A percentile compares a stretch with the other conserved stretches of the same genome.
Conservation (phyloP, 148 eudicot species). For the Pharnaceum exiguum region DNA sequence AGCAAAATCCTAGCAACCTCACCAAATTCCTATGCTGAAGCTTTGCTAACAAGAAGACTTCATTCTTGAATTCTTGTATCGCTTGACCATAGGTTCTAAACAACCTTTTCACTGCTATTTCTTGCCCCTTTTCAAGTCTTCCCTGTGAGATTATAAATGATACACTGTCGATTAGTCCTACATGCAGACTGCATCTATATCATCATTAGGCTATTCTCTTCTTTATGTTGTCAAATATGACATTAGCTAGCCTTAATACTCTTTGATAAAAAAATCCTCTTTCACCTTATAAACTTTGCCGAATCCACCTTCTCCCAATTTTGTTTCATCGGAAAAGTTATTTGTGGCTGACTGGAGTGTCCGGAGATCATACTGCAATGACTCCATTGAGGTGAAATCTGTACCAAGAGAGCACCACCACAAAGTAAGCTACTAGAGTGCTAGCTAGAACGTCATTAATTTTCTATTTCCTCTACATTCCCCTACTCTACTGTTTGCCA, state of each 20-base stretch:
- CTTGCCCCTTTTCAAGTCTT: constrained; percentile 8
- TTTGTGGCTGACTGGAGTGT: constrained; percentile 17
- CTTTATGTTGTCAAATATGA: constrained; percentile 17
- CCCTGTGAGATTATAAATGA: background rate
- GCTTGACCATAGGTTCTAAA: constrained; percentile 17
- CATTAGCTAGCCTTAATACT: constrained; percentile 9
- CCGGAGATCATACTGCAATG: constrained; percentile 13
- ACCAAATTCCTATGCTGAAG: constrained; percentile 25
- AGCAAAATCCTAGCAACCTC: constrained; percentile 15
- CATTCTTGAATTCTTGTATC: constrained; percentile 22
- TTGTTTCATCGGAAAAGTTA: constrained; percentile 15
- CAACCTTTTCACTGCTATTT: constrained; percentile 21
- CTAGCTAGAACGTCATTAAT: background rate
- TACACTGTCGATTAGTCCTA: background rate
- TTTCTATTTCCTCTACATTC: background rate
- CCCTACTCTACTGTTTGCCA: too few relatives aligned
- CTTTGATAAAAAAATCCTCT: constrained; percentile 4
- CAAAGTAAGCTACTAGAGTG: background rate
- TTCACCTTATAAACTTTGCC: constrained; percentile 23
- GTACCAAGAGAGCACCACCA: constrained; percentile 6
- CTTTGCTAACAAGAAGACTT: constrained; percentile 14
- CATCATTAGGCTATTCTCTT: constrained; percentile 12
- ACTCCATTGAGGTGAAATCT: background rate
- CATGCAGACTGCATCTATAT: background rate
- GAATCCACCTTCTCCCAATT: constrained; percentile 30